Conservation (phyloP, 2,329 filamentous ascomycete genomes). For the Rhynchosporium agropyri region DNA sequence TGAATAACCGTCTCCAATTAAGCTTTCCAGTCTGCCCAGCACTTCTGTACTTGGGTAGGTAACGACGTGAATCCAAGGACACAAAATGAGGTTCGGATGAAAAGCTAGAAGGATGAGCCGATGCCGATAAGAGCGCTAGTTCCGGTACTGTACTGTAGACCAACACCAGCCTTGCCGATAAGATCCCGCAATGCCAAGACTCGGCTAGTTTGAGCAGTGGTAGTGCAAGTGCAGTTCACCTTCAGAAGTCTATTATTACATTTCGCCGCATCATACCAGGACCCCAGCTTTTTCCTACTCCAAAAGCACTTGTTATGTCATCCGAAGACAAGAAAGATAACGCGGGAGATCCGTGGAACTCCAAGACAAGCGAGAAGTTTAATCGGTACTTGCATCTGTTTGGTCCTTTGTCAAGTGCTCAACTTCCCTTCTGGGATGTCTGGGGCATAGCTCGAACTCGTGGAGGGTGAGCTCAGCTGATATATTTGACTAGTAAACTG, state of each 20-base stretch:
- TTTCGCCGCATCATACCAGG: neutral
- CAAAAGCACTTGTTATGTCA: conserved; percentile 30
- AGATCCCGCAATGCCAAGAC: conserved; percentile 20
- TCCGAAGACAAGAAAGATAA: conserved; percentile 51
- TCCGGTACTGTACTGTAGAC: neutral
- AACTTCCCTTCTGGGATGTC: neutral
- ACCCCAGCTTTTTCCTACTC: conserved; percentile 11
- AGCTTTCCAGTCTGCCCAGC: too few species aligned
- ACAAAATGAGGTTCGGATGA: neutral
- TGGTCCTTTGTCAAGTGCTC: neutral
- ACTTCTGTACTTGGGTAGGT: neutral
- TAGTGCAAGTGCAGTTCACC: neutral
- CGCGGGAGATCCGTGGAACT: conserved; percentile 52
- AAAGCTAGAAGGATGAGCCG: neutral
- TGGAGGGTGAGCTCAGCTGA: conserved; percentile 24
- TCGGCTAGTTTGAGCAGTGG: conserved; percentile 14
- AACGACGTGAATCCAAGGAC: neutral
- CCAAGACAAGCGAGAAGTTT: conserved; percentile 65
- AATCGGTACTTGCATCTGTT: conserved; percentile 51
- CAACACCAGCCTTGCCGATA: conserved; percentile 10
- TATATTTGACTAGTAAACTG: conserved; percentile 64
- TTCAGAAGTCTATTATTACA: conserved; percentile 8
- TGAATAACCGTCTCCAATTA: too few species aligned
- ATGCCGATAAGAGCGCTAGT: neutral
- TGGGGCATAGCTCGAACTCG: neutral